These are phyloP conservation scores for Narthecium ossifragum DNA, from an alignment of 106 monocot species.

Conservation along the genomic window DNA sequence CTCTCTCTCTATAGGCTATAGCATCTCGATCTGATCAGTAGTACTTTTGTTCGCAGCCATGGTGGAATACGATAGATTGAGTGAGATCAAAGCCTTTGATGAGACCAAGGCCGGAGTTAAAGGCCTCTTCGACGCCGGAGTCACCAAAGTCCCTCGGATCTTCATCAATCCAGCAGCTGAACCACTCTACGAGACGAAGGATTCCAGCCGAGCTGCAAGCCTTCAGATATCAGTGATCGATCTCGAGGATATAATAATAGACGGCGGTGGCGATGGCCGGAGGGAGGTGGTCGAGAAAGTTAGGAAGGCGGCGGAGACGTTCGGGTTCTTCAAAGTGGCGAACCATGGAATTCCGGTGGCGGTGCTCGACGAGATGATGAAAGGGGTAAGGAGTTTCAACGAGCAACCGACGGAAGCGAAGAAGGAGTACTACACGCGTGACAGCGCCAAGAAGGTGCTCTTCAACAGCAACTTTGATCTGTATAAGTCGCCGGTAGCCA, in stretches of 20 bases:
- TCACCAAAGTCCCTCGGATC: slow-evolving; percentile 20
- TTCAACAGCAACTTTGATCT: slow-evolving; percentile 1
- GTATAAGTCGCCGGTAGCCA: background rate
- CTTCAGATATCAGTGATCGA: background rate
- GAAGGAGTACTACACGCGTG: slow-evolving; percentile 21
- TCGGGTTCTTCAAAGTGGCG: slow-evolving; percentile 33
- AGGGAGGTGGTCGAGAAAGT: slow-evolving; percentile 10
- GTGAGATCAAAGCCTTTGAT: slow-evolving; percentile 28
- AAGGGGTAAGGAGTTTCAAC: slow-evolving; percentile 20
- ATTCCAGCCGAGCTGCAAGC: background rate
- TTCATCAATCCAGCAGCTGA: slow-evolving; percentile 4
- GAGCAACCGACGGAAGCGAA: slow-evolving; percentile 12
- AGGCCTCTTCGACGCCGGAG: slow-evolving; percentile 32
- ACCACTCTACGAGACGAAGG: background rate
- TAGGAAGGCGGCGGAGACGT: slow-evolving; percentile 6
- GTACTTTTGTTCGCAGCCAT: no score
- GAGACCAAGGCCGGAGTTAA: slow-evolving; percentile 33
- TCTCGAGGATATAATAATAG: background rate
- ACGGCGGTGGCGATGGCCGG: no score
- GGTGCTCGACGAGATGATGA: slow-evolving; percentile 9
- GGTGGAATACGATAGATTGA: slow-evolving; percentile 18
- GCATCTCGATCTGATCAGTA: no score
- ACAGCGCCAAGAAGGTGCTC: background rate
- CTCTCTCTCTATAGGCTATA: no score
- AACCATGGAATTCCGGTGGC: slow-evolving; percentile 18